Evolutionary conservation across 1,139 yeast species (phyloP), one percentile per base, ranked within the genome.

Genomic region (Yamadazyma spencermartinsiae): DNA sequence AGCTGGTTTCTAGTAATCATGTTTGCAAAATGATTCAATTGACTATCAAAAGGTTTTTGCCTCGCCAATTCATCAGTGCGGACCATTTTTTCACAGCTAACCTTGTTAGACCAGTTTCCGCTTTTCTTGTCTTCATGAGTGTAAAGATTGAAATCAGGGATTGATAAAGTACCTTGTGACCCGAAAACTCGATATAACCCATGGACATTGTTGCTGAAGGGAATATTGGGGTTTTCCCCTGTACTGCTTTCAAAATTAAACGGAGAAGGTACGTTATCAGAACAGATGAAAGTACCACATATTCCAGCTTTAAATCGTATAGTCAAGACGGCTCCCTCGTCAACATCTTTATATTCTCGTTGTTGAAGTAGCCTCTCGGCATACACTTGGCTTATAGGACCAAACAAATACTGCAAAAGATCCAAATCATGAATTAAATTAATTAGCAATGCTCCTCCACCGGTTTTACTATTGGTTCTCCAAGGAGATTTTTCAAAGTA

Each of bases 401-500:
- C 75, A 38, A 69, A 52, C 24, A 69, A 55, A 39, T 65, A 69
- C 42, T 66, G 74, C 35, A 69, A 54, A 33, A 69, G 52, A 50
- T 69, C 75, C 43, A 69, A 59, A 46, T 69, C 75, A 42, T 69
- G 74, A 35, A 69, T 61, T 41, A 69, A 56, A 43, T 69, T 69
- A 41, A 69, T 68, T 39, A 68, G 52, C 30, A 67, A 51, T 5
- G 71, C 54, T 3, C 74, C 74, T 1, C 74, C 74, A 4, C 74
- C 74, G 26, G 55, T 49, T n/a, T 45, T 50, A 8, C 48, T 44
- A 17, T 60, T 54, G 4, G 68, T 62, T 38, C 74, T 55, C 74
- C 75, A 69, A 2, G 72, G 67, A 35, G 67, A 63, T 19, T 58
- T 63, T 36, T 54, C 52, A 41, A 66, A 68, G 47, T 69, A 69